Evolutionary conservation across 305 asterid species (phyloP).

Genomic region (Fraxinus nigra): DNA sequence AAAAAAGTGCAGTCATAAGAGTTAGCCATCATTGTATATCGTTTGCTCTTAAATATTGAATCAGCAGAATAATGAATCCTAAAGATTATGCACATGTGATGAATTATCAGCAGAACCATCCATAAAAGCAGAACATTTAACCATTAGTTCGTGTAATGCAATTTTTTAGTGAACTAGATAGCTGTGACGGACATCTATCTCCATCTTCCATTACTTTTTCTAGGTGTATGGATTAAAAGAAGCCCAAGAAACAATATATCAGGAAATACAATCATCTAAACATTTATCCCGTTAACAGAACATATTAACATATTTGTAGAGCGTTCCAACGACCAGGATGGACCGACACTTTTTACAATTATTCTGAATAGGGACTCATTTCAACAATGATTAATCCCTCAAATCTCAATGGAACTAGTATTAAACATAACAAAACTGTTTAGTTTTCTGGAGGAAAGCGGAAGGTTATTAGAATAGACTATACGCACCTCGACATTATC

Average conservation of each 20-base stretch:
- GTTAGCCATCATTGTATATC: not conserved
- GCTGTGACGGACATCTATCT: not conserved
- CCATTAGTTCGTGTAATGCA: not conserved
- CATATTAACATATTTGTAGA: not conserved
- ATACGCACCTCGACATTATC: conserved; percentile 89
- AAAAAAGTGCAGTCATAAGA: not conserved
- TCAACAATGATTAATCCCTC: not conserved
- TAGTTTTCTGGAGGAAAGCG: not conserved
- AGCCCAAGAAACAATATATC: not conserved
- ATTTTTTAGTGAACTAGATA: not conserved
- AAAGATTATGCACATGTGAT: conserved; percentile 14
- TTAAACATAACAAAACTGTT: not conserved
- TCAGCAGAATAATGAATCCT: not conserved
- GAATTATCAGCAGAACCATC: not conserved
- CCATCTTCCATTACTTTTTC: not conserved
- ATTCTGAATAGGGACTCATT: conserved; percentile 2
- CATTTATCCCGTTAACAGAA: not conserved
- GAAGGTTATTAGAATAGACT: conserved; percentile 9
- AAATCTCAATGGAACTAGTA: not conserved
- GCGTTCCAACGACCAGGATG: not conserved
- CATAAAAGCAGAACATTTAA: not conserved
- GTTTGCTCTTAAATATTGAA: not conserved
- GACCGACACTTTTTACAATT: not conserved
- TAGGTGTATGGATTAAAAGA: not conserved
- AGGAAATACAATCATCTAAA: not conserved